These are phyloP conservation scores for Hymenoscyphus fraxineus DNA, from an alignment of 2,329 filamentous ascomycete species.

Conservation along the genomic window DNA sequence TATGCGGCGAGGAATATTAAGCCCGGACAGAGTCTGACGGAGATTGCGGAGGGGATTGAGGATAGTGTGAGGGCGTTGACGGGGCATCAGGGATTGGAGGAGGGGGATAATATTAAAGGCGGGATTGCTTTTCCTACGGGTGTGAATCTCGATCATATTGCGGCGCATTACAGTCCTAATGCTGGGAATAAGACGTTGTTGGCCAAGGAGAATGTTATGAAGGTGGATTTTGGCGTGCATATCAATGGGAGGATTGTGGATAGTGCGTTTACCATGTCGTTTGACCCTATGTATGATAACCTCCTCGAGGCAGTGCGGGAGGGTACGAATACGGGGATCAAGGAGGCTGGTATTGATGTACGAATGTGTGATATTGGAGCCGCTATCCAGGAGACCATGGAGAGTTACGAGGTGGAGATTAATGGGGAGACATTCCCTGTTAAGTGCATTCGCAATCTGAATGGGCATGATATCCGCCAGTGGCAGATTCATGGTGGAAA, in stretches of 20 bases:
- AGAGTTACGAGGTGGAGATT: slow-evolving; percentile 57
- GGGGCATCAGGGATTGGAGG: slow-evolving; percentile 70
- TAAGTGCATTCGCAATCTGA: slow-evolving; percentile 52
- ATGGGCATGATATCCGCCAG: slow-evolving; percentile 79
- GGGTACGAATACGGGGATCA: slow-evolving; percentile 72
- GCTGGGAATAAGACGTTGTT: slow-evolving; percentile 75
- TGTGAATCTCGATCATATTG: slow-evolving; percentile 78
- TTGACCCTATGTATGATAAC: slow-evolving; percentile 66
- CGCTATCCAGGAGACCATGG: slow-evolving; percentile 59
- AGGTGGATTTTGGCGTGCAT: slow-evolving; percentile 69
- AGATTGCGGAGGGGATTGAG: slow-evolving; percentile 86
- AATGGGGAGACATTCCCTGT: slow-evolving; percentile 49
- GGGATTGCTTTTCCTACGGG: slow-evolving; percentile 88
- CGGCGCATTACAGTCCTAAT: slow-evolving; percentile 84
- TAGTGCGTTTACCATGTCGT: slow-evolving; percentile 66
- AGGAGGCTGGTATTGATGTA: slow-evolving; percentile 88
- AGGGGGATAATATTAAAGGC: slow-evolving; percentile 73
- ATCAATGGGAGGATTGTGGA: slow-evolving; percentile 69
- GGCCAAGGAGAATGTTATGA: slow-evolving; percentile 66
- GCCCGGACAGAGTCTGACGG: slow-evolving; percentile 74
- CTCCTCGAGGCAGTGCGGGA: slow-evolving; percentile 63
- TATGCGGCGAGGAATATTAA: slow-evolving; percentile 78
- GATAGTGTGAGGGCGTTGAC: slow-evolving; percentile 73
- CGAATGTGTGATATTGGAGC: slow-evolving; percentile 65
- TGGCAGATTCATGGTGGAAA: slow-evolving; percentile 92